Conservation (phyloP, 2,329 filamentous ascomycete genomes). For the Pyrenophora graminea region DNA sequence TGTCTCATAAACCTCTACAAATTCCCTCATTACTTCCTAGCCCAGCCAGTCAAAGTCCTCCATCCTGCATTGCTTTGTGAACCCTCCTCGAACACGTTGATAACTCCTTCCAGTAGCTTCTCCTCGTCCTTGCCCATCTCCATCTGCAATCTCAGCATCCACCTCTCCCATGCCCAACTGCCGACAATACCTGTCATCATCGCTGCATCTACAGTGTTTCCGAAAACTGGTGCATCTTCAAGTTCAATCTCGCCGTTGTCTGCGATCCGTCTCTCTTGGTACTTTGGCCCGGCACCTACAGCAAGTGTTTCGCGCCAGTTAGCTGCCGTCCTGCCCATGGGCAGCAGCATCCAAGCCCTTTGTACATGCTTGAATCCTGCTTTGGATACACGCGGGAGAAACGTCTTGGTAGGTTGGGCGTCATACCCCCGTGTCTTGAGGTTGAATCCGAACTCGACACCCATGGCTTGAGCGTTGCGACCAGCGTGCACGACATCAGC, state of each 20-base stretch:
- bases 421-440: conserved; percentile 91
- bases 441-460: conserved; percentile 88
- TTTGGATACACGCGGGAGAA: conserved; percentile 72
- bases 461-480: conserved; percentile 76
- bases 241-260: conserved; percentile 40
- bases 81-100: conserved; percentile 63
- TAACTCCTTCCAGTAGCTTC: conserved; percentile 59
- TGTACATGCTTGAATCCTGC: conserved; percentile 80
- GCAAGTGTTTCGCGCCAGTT: conserved; percentile 45
- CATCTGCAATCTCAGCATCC: conserved; percentile 85
- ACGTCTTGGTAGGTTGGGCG: conserved; percentile 78
- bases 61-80: conserved; percentile 62
- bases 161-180: conserved; percentile 93
- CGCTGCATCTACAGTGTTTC: conserved; percentile 68
- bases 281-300: conserved; percentile 37
- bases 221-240: conserved; percentile 34
- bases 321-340: conserved; percentile 65
- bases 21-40: conserved; percentile 39
- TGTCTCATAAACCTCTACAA: background rate
- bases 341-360: conserved; percentile 86
- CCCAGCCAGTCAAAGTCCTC: conserved; percentile 62
- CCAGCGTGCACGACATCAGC: conserved; percentile 87
- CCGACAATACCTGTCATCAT: conserved; percentile 81
- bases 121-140: conserved; percentile 74
- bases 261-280: conserved; percentile 45